These are phyloP conservation scores for Kluyveromyces sp. DNA, from an alignment of 1,139 yeast genomes.

Conservation along the genomic window DNA sequence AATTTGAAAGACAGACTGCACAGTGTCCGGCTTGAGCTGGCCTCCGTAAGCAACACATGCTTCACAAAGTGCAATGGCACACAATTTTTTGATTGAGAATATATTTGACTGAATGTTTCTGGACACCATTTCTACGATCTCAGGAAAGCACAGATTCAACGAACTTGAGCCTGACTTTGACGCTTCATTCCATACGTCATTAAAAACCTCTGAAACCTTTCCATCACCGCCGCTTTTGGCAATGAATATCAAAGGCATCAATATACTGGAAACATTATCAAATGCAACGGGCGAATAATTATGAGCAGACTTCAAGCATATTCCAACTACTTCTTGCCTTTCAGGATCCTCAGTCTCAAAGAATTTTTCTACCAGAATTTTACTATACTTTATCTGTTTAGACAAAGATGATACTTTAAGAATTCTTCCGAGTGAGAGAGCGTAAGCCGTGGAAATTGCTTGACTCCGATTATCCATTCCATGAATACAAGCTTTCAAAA, in stretches of 20 bases:
- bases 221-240: conserved; percentile 63
- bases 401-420: conserved; percentile 57
- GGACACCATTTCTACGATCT: conserved; percentile 51
- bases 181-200: conserved; percentile 71
- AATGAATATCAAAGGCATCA: conserved; percentile 72
- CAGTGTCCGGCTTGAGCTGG: conserved; percentile 29
- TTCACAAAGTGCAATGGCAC: conserved; percentile 64
- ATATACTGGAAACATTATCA: conserved; percentile 52
- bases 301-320: conserved; percentile 61
- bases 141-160: conserved; percentile 62
- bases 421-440: conserved; percentile 74
- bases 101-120: conserved; percentile 49
- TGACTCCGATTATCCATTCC: conserved; percentile 68
- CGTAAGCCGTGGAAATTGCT: conserved; percentile 68
- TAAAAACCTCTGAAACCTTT: conserved; percentile 45
- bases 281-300: conserved; percentile 68
- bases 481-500: conserved; percentile 49
- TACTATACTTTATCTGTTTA: conserved; percentile 48
- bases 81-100: conserved; percentile 60
- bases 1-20: conserved; percentile 42
- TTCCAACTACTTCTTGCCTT: conserved; percentile 46
- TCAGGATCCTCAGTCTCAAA: conserved; percentile 48
- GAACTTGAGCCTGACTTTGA: conserved; percentile 64
- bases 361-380: conserved; percentile 47
- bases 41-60: conserved; percentile 43